These are phyloP conservation scores for Pueraria montana DNA, from an alignment of 306 rosid species.

Conservation along the genomic window DNA sequence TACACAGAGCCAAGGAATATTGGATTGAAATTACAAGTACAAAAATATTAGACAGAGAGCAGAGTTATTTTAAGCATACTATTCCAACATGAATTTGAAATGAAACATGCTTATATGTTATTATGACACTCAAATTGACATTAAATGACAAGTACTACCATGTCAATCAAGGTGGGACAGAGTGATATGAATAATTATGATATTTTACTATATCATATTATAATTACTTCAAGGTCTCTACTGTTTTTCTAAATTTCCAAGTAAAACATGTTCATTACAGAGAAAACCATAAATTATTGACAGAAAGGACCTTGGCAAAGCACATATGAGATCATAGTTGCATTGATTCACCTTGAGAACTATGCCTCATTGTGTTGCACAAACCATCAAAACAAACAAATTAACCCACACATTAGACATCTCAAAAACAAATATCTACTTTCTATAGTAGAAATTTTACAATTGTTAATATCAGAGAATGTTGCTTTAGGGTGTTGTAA, in stretches of 20 bases:
- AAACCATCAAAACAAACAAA: constrained; percentile 8
- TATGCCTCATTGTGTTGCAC: neutral
- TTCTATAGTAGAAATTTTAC: neutral
- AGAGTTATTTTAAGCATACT: constrained; percentile 2
- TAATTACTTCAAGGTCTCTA: neutral
- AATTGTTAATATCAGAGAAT: constrained; percentile 1
- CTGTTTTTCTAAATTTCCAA: neutral
- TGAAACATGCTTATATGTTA: constrained; percentile 22
- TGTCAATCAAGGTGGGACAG: neutral
- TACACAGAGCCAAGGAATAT: constrained; percentile 37
- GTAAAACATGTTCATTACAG: neutral
- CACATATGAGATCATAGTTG: neutral
- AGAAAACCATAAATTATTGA: constrained; percentile 9
- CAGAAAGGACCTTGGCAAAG: neutral
- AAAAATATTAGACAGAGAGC: constrained; percentile 13
- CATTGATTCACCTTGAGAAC: neutral
- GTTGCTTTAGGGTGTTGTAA: neutral
- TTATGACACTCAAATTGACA: neutral
- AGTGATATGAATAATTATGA: constrained; percentile 7
- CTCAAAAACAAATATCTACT: neutral
- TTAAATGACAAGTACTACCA: constrained; percentile 3
- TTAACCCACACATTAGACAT: neutral
- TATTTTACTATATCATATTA: neutral
- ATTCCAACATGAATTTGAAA: constrained; percentile 19
- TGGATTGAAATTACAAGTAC: constrained; percentile 34